phyloP scores from a whole-genome alignment of 2,329 filamentous ascomycete species.

The Epichloe brachyelytri region DNA sequence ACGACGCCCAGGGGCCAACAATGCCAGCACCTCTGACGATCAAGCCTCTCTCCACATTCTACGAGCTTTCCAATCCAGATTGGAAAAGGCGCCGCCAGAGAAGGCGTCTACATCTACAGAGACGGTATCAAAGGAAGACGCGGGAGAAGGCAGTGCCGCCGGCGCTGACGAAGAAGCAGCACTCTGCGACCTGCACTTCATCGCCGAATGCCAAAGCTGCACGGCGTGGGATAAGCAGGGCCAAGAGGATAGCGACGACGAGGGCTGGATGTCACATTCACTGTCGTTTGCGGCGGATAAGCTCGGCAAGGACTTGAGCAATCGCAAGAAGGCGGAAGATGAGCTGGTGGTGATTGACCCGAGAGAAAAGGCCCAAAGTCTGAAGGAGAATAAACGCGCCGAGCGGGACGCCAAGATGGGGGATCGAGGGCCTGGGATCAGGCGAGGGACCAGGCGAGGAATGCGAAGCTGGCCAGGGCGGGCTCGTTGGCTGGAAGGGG shows the following conservation, averaged over 20 bases:
- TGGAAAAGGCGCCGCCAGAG: constrained; percentile 43
- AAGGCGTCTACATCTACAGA: constrained; percentile 23
- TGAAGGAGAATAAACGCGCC: constrained; percentile 51
- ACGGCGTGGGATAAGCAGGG: constrained; percentile 64
- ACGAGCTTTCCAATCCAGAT: constrained; percentile 64
- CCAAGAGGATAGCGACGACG: constrained; percentile 45
- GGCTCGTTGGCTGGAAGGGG: constrained; percentile 43
- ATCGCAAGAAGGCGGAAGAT: constrained; percentile 83
- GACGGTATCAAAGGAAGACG: constrained; percentile 24
- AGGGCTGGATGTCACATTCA: constrained; percentile 75
- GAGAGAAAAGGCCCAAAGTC: constrained; percentile 62
- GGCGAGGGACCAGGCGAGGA: constrained; percentile 32
- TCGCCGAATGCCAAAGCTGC: constrained; percentile 89
- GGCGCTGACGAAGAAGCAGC: constrained; percentile 51
- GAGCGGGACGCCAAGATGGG: constrained; percentile 40
- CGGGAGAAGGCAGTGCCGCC: constrained; percentile 9
- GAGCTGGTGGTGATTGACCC: constrained; percentile 91
- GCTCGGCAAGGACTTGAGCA: constrained; percentile 80
- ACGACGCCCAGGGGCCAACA: constrained; percentile 45
- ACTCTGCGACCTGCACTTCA: constrained; percentile 89
- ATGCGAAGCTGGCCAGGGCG: constrained; percentile 41
- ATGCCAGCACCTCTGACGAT: constrained; percentile 41
- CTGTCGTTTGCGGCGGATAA: constrained; percentile 82
- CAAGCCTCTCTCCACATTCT: constrained; percentile 56
- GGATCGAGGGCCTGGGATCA: constrained; percentile 43